phyloP scores from a whole-genome alignment of 1,139 yeast genomes.

The Diutina ranongensis region DNA sequence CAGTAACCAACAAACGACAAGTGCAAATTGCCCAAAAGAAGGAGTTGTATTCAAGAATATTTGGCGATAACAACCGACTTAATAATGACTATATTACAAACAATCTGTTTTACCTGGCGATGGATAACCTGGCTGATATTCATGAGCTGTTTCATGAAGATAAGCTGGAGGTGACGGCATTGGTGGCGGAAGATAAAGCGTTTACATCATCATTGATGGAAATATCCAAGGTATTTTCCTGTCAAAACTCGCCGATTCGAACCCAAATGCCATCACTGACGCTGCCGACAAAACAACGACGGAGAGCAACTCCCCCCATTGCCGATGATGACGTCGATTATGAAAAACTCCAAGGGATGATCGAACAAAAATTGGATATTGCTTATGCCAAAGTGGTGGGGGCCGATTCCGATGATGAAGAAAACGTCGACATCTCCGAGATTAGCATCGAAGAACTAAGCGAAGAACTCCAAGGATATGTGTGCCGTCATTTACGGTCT shows the following conservation, averaged over 20 bases:
- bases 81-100: constrained; percentile 33
- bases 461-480: constrained; percentile 5
- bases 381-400: constrained; percentile 12
- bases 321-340: constrained; percentile 16
- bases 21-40: constrained; percentile 33
- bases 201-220: constrained; percentile 20
- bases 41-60: constrained; percentile 26
- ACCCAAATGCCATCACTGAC: neutral
- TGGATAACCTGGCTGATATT: constrained; percentile 26
- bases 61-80: constrained; percentile 28
- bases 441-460: constrained; percentile 10
- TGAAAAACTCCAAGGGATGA: constrained; percentile 18
- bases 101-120: constrained; percentile 28
- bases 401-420: neutral
- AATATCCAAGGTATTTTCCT: constrained; percentile 8
- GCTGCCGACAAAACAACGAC: constrained; percentile 5
- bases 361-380: constrained; percentile 15
- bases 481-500: constrained; percentile 4
- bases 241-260: neutral
- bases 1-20: constrained; percentile 27
- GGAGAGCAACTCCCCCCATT: neutral
- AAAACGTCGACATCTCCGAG: neutral
- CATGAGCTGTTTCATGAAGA: constrained; percentile 34
- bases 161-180: constrained; percentile 25
- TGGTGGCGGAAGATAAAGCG: constrained; percentile 26